Evolutionary conservation across 2,329 filamentous ascomycete genomes (phyloP).

Genomic region (Pyrenochaeta sp.): DNA sequence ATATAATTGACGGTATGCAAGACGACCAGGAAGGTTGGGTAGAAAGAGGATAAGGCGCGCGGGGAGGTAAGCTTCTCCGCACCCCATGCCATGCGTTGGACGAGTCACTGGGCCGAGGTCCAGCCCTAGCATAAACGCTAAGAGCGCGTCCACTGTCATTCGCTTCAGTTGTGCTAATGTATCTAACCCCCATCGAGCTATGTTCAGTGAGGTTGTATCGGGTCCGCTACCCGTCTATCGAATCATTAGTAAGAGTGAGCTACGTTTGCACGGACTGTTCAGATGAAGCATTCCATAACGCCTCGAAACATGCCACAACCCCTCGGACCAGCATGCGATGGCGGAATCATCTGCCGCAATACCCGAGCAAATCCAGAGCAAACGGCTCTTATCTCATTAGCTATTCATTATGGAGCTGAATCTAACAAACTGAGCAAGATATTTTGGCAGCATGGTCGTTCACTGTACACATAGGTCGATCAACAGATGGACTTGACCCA

Average conservation of each 20-base stretch:
- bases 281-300: too few species aligned
- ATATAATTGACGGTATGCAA: slow-evolving; percentile 9
- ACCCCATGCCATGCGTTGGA: slow-evolving; percentile 4
- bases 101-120: slow-evolving; percentile 26
- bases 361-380: background rate
- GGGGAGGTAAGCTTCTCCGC: slow-evolving; percentile 26
- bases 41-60: slow-evolving; percentile 21
- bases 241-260: too few species aligned
- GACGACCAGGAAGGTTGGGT: slow-evolving; percentile 21
- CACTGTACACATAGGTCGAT: too few species aligned
- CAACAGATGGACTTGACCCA: background rate
- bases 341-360: too few species aligned
- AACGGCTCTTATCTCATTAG: background rate
- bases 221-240: too few species aligned
- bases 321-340: too few species aligned
- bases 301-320: too few species aligned
- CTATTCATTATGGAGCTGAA: background rate
- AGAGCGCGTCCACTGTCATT: background rate
- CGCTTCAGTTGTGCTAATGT: too few species aligned
- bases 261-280: too few species aligned
- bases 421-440: background rate
- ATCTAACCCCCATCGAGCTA: too few species aligned
- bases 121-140: background rate
- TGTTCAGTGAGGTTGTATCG: too few species aligned
- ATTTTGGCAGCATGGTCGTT: too few species aligned